Base-by-base conservation (phyloP, 2,329 filamentous ascomycete genomes). In the Didymosphaeria variabile region DNA sequence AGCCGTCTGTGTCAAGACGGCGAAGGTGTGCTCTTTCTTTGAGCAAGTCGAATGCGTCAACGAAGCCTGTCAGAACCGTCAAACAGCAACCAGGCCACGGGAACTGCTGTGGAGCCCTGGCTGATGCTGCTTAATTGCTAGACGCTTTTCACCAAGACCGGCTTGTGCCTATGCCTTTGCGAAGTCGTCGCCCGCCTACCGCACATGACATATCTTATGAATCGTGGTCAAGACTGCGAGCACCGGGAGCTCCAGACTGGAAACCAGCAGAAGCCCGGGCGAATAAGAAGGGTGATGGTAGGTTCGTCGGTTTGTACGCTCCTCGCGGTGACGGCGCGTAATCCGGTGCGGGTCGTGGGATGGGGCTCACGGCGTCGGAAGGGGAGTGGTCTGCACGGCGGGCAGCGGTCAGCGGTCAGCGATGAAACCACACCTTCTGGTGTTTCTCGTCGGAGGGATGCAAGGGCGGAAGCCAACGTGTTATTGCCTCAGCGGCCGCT, bases 81-180 rank as follows among this genome's bases (percentile, higher is more conserved):
- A 54, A 10, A 23, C 38, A 17, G 26, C 26, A 21, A 36, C 45
- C 42, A 23, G 53, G 47, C 29, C 12, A 26, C 53, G 19, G 53
- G 17, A 23, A 45, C 40, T 8, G 31, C 40, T 17, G 31, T n/a
- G 36, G 34, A 26, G 46, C 45, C 36, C 40, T 58, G 44, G 36
- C 54, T 31, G 55, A 34, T 46, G 55, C 52, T 57, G 36, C 55
- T 60, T 23, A 57, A 57, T 56, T 58, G 50, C 59, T 58, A 61
- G 69, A 72, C 74, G 67, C 69, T 67, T 29, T 72, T 76, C 73
- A 78, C 73, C 73, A 71, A 72, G 75, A 77, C 70, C 68, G 73
- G 71, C 74, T 69, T 68, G 75, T 79, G 74, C 77, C 77, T 77
- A 79, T 78, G 77, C 76, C 77, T 79, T 77, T 77, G 76, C 77